Evolutionary conservation across 148 eudicot genomes (phyloP).

Genomic region (Vaccinium macrocarpon): DNA sequence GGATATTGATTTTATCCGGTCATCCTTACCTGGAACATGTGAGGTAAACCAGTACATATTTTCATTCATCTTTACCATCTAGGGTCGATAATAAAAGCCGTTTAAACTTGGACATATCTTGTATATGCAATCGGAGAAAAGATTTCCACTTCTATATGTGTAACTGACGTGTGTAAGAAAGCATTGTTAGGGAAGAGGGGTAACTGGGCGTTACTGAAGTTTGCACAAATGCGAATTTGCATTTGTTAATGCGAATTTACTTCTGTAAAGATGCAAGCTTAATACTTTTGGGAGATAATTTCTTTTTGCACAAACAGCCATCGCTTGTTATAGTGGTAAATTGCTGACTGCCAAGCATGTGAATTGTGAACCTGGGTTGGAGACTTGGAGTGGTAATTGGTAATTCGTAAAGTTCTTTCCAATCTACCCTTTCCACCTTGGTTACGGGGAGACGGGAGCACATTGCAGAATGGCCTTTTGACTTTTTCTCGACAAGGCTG

Average conservation of each 20-base stretch:
- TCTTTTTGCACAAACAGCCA: background rate
- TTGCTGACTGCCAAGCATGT: background rate
- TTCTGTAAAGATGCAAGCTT: background rate
- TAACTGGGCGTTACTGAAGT: background rate
- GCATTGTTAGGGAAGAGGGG: background rate
- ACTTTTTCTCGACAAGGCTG: background rate
- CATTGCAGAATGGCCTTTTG: background rate
- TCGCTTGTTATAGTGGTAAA: background rate
- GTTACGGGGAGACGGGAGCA: background rate
- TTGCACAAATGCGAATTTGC: background rate
- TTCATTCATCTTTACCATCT: background rate
- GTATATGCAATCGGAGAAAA: background rate
- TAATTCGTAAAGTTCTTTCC: background rate
- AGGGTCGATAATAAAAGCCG: background rate
- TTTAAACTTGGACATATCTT: background rate
- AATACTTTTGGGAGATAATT: background rate
- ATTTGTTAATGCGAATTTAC: background rate
- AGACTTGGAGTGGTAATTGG: background rate
- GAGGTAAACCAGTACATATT: conserved; percentile 50
- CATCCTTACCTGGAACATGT: conserved; percentile 64
- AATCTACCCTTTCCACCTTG: background rate
- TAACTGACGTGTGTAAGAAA: background rate
- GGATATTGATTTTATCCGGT: conserved; percentile 56
- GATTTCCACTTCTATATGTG: background rate
- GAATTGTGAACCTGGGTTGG: background rate